A percentile compares a stretch with the other conserved stretches of the same genome.
These are phyloP conservation scores for Malus hybrid DNA, from an alignment of 331 rosid genomes.

Conservation along the genomic window DNA sequence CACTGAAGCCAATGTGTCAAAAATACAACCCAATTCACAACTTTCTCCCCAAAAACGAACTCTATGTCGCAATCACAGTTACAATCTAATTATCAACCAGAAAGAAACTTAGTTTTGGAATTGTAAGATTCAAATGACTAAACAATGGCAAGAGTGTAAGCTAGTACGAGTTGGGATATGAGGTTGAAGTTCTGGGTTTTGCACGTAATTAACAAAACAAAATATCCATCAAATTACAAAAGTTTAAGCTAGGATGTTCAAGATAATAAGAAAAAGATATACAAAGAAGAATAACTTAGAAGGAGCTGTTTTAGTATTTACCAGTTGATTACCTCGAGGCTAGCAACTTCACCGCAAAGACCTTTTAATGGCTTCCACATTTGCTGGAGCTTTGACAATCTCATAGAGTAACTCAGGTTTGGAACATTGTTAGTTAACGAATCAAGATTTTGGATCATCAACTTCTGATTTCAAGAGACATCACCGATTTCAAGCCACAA, in stretches of 20 bases:
- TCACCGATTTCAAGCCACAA: not conserved
- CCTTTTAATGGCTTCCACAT: slow-evolving; percentile 10
- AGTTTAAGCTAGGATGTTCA: not conserved
- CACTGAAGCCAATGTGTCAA: not conserved
- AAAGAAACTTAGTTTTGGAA: not conserved
- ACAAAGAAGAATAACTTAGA: not conserved
- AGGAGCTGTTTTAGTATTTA: not conserved
- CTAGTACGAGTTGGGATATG: not conserved
- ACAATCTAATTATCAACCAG: not conserved
- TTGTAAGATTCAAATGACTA: not conserved
- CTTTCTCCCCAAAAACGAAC: not conserved
- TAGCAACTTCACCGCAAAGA: slow-evolving; percentile 16
- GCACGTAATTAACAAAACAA: not conserved
- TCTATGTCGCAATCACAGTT: not conserved
- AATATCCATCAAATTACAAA: not conserved
- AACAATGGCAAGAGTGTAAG: not conserved
- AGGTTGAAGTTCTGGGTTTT: not conserved
- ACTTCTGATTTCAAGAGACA: not conserved
- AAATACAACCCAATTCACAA: not conserved
- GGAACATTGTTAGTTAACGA: not conserved
- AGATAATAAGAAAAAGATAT: not conserved
- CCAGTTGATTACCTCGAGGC: slow-evolving; percentile 14
- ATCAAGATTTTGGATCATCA: slow-evolving; percentile 3
- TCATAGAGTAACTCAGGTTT: slow-evolving; percentile 3
- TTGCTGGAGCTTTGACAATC: not conserved